phyloP scores from a whole-genome alignment of 495 filamentous ascomycete genomes.

The Poronia punctata region DNA sequence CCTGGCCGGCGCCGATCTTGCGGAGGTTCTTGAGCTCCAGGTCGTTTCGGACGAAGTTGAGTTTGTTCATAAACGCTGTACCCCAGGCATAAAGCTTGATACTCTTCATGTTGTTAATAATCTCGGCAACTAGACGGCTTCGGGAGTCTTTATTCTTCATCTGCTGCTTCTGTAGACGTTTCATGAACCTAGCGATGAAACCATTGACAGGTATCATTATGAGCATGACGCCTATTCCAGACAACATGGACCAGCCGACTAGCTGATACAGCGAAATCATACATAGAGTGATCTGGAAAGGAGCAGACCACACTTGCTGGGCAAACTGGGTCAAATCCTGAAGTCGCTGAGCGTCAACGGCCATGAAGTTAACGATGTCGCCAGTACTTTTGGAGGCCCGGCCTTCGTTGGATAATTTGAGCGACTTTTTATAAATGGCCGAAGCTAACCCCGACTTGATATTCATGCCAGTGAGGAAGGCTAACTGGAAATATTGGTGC shows the following conservation, averaged over 20 bases:
- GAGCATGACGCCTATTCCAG: slow-evolving; percentile 94
- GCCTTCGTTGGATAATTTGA: slow-evolving; percentile 89
- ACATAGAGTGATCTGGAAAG: slow-evolving; percentile 92
- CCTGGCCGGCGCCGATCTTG: slow-evolving; percentile 89
- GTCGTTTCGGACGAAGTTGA: slow-evolving; percentile 92
- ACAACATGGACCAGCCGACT: slow-evolving; percentile 88
- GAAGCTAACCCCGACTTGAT: slow-evolving; percentile 86
- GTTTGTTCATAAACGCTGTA: slow-evolving; percentile 91
- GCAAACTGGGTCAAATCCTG: slow-evolving; percentile 94
- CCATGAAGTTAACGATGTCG: slow-evolving; percentile 99
- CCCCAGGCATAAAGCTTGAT: slow-evolving; percentile 99
- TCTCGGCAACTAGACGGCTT: slow-evolving; percentile 91
- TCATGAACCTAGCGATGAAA: slow-evolving; percentile 86
- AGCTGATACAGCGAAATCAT: slow-evolving; percentile 94
- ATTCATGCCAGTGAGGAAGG: slow-evolving; percentile 93
- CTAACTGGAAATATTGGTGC: slow-evolving; percentile 94
- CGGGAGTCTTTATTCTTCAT: slow-evolving; percentile 99
- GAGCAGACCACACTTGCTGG: slow-evolving; percentile 90
- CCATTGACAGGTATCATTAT: slow-evolving; percentile 97
- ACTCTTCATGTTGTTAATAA: slow-evolving; percentile 98
- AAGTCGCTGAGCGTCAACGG: slow-evolving; percentile 90
- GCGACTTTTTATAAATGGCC: slow-evolving; percentile 84
- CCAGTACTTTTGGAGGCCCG: slow-evolving; percentile 86
- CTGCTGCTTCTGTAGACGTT: slow-evolving; percentile 85
- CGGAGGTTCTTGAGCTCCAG: slow-evolving; percentile 90